A percentile compares a stretch with the other conserved stretches of the same genome.
phyloP scores from a whole-genome alignment of 257 asterid genomes.

The Solanum sitiens region DNA sequence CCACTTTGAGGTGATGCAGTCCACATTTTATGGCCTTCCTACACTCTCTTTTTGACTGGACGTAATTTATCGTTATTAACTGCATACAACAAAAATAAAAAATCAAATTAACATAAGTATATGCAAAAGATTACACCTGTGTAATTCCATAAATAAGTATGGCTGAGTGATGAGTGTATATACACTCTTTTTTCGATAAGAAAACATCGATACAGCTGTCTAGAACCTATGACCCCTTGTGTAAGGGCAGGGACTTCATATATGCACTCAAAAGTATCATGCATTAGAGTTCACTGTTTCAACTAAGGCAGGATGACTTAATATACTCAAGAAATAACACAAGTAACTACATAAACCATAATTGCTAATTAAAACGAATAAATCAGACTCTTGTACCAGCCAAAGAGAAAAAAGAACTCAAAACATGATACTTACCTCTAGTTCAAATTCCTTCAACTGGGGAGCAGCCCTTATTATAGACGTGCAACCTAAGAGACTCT shows the following conservation, averaged over 20 bases:
- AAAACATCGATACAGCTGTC: neutral
- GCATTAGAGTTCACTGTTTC: neutral
- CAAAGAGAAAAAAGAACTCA: neutral
- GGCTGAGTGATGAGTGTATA: neutral
- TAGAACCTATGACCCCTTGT: neutral
- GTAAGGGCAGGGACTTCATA: neutral
- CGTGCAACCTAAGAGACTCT: slow-evolving; percentile 40
- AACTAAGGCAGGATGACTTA: neutral
- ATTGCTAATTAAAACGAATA: neutral
- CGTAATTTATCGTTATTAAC: neutral
- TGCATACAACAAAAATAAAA: neutral
- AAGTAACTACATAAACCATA: neutral
- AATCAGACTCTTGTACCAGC: neutral
- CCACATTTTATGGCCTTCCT: neutral
- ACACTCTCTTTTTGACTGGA: neutral
- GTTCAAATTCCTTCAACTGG: slow-evolving; percentile 27
- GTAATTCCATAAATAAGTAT: neutral
- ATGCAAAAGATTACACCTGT: neutral
- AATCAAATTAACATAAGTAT: neutral
- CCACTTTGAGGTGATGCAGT: neutral
- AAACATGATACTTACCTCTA: slow-evolving; percentile 29
- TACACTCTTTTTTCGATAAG: neutral
- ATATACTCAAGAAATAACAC: neutral
- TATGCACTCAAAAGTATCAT: neutral
- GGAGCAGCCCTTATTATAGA: slow-evolving; percentile 34